A percentile compares a stretch with the other conserved stretches of the same genome.
phyloP scores from a whole-genome alignment of 768 basidiomycete species.

The Pleurotus sapidus region DNA sequence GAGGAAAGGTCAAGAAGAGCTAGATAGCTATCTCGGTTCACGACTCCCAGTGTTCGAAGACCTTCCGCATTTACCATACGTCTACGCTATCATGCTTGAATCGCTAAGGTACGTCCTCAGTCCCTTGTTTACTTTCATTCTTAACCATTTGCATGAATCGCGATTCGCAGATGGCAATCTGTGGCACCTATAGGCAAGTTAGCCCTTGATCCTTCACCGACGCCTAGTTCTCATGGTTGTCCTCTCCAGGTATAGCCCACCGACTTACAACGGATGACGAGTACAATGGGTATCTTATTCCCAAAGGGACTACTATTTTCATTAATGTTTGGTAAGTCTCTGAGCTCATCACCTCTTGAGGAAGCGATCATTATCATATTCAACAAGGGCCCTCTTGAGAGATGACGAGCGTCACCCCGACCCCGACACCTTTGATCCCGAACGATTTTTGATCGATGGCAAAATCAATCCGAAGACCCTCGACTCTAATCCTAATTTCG shows the following conservation, averaged over 20 bases:
- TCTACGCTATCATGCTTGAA: conserved; percentile 31
- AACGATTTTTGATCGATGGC: not conserved
- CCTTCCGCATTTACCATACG: conserved; percentile 28
- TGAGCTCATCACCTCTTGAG: not conserved
- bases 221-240: not conserved
- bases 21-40: conserved; percentile 33
- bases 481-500: not conserved
- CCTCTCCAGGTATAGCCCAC: not conserved
- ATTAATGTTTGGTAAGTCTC: not conserved
- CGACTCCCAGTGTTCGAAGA: conserved; percentile 34
- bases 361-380: not conserved
- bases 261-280: not conserved
- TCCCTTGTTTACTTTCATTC: not conserved
- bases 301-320: not conserved
- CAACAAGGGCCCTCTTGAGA: not conserved
- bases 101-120: not conserved
- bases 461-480: not conserved
- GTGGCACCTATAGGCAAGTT: not conserved
- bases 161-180: not conserved
- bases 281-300: not conserved
- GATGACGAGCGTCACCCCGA: not conserved
- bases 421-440: not conserved
- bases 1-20: conserved; percentile 34
- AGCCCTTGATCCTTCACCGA: not conserved
- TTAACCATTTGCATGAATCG: not conserved